phyloP scores from a whole-genome alignment of 2,329 filamentous ascomycete genomes.

The Sporothrix globosa region DNA sequence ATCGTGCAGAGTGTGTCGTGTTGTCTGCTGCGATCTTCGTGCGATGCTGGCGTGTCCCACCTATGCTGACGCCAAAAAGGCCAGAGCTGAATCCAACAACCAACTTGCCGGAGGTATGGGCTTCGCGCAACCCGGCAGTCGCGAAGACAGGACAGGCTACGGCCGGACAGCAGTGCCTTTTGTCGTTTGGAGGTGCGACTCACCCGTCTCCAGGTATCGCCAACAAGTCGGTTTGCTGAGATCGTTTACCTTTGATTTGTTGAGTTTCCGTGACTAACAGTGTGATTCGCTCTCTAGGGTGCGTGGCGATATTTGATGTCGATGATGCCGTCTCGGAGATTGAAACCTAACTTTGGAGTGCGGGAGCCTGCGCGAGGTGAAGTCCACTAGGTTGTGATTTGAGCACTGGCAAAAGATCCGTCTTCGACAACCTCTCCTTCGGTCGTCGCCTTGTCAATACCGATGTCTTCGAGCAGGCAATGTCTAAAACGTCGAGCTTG shows the following conservation, averaged over 20 bases:
- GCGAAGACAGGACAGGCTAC: background rate
- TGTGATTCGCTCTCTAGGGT: background rate
- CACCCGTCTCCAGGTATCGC: background rate
- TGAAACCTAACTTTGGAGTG: background rate
- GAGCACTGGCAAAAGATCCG: background rate
- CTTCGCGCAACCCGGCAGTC: constrained; percentile 12
- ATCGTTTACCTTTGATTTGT: background rate
- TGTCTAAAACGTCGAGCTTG: background rate
- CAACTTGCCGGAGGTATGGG: background rate
- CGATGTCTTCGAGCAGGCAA: background rate
- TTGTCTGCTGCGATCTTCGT: constrained; percentile 18
- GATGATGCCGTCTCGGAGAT: background rate
- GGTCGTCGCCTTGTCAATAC: background rate
- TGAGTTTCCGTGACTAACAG: background rate
- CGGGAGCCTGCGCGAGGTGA: background rate
- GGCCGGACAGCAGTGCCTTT: background rate
- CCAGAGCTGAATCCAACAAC: background rate
- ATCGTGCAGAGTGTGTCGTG: constrained; percentile 14
- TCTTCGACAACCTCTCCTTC: background rate
- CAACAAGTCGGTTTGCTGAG: background rate
- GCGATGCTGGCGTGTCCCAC: constrained; percentile 13
- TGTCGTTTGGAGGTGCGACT: background rate
- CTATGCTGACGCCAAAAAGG: background rate
- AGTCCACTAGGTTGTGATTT: background rate
- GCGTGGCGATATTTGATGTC: background rate